Evolutionary conservation across 331 rosid species (phyloP).

Genomic region (Malus hybrid): DNA sequence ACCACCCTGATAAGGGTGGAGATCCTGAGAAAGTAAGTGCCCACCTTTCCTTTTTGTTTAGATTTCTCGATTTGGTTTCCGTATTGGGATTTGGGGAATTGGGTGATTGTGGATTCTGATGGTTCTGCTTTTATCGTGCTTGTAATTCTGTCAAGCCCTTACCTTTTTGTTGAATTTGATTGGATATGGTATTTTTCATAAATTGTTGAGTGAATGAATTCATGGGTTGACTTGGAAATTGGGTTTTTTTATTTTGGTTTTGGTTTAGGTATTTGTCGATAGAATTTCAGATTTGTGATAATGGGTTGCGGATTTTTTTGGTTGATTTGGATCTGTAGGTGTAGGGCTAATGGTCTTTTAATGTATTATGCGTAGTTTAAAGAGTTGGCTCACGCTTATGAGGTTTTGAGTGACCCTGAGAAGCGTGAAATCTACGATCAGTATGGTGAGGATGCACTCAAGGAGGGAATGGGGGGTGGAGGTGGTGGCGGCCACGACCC

Average conservation of each 20-base stretch:
- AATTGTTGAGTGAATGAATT: neutral
- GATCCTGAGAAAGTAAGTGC: constrained; percentile 75
- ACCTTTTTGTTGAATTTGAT: neutral
- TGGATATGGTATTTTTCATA: neutral
- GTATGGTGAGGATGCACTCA: constrained; percentile 88
- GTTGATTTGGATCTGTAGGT: neutral
- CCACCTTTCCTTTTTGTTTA: neutral
- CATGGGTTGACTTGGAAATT: neutral
- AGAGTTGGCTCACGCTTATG: constrained; percentile 89
- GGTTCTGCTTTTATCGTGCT: neutral
- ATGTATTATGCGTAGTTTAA: constrained; percentile 46
- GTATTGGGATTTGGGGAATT: neutral
- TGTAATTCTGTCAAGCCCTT: neutral
- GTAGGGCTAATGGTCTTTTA: neutral
- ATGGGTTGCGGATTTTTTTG: neutral
- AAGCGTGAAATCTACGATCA: constrained; percentile 85
- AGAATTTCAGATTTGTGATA: neutral
- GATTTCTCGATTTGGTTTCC: neutral
- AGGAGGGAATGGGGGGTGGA: constrained; percentile 73
- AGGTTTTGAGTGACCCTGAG: constrained; percentile 79
- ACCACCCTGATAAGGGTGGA: constrained; percentile 95
- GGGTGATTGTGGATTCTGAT: neutral
- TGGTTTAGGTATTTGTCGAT: neutral
- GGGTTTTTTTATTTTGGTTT: neutral
- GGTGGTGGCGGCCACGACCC: constrained; percentile 77